Base-by-base conservation (phyloP, 2,329 filamentous ascomycete genomes). In the Leptoxyphium fumago region DNA sequence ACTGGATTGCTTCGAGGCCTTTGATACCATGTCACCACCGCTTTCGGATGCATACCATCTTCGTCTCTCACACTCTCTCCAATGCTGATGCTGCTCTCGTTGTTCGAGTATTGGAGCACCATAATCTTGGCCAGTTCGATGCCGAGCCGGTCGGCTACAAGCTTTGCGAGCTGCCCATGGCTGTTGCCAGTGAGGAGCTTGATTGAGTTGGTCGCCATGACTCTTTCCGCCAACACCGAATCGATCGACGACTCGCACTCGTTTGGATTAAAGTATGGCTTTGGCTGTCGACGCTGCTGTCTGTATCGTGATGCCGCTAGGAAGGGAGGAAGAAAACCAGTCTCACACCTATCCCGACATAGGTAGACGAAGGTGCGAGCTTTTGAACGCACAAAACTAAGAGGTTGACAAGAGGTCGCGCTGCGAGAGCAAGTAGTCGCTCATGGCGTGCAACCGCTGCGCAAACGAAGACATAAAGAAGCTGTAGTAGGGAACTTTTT, bases 1-100 rank as follows among this genome's bases (percentile, higher is more conserved):
- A 26, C 21, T 26, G 21, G 21, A 26, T 7, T 26, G 21, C 21
- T 26, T 26, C 7, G 21, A 26, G n/a, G n/a, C n/a, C n/a, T 26
- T 26, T 26, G 4, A 26, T 26, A 4, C 32, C 32, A 36, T 36
- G 9, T 9, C 32, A 36, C 11, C 11, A 40, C 29, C 38, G 32
- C 43, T 13, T 45, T 28, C 39, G 38, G 21, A 7, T 43, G 50
- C 57, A 56, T 74, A 84, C 78, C 80, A 77, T 96, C 89, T 73
- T 96, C 89, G 63, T 96, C 89, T 66, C 89, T 77, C 44, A 96
- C 89, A 50, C 84, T 93, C 70, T 96, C 89, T 61, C 89, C 88
- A 56, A 95, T 93, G 15, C 87, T 94, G 46, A 96, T 87, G 54
- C 81, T 85, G 42, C 82, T 88, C 62, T 91, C 84, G 58, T 86